These are phyloP conservation scores for Vigna reflexopilosa DNA, from an alignment of 306 rosid genomes.

Conservation along the genomic window DNA sequence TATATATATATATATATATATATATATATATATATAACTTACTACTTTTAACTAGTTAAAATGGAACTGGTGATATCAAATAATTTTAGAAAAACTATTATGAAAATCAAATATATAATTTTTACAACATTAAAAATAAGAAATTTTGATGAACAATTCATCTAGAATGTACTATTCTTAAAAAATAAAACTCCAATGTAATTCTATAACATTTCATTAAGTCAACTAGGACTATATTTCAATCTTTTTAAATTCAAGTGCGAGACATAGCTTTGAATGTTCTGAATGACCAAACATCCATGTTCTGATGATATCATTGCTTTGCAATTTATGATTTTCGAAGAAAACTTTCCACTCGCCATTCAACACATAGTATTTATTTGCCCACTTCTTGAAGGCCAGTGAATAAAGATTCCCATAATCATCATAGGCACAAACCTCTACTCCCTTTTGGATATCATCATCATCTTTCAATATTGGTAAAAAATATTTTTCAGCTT, in stretches of 20 bases:
- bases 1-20: too few relatives aligned
- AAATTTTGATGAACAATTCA: too few relatives aligned
- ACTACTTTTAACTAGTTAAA: too few relatives aligned
- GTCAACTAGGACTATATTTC: too few relatives aligned
- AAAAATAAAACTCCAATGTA: too few relatives aligned
- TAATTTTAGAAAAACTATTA: too few relatives aligned
- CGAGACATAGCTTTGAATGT: neutral
- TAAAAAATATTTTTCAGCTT: neutral
- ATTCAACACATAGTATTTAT: neutral
- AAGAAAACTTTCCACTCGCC: neutral
- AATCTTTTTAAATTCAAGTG: neutral
- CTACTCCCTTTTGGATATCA: neutral
- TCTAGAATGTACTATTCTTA: too few relatives aligned
- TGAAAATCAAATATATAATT: too few relatives aligned
- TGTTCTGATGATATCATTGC: accelerated
- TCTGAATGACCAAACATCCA: neutral
- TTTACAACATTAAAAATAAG: too few relatives aligned
- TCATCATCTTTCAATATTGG: neutral
- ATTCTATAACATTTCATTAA: too few relatives aligned
- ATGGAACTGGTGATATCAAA: too few relatives aligned
- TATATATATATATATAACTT: too few relatives aligned
- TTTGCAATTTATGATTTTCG: neutral
- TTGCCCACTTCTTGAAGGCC: neutral
- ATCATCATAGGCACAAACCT: neutral
- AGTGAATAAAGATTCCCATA: neutral